A percentile compares a stretch with the other conserved stretches of the same genome.
These are phyloP conservation scores for Solidago caesia DNA, from an alignment of 129 eudicot genomes.

Conservation along the genomic window DNA sequence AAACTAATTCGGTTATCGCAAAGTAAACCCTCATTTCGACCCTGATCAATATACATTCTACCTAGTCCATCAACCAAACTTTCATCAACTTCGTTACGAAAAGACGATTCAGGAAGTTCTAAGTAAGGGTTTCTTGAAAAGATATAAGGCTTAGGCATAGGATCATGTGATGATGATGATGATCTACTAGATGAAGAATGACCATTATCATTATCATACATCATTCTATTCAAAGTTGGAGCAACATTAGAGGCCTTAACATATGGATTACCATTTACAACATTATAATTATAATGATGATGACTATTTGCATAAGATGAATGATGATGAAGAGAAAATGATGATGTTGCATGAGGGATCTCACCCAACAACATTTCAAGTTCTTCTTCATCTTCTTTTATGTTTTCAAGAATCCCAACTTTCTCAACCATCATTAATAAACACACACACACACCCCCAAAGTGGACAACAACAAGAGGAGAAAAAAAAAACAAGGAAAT, in stretches of 20 bases:
- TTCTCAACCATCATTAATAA: constrained; percentile 43
- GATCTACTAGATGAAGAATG: constrained; percentile 38
- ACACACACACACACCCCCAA: constrained; percentile 15
- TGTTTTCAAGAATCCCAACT: constrained; percentile 40
- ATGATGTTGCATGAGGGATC: constrained; percentile 79
- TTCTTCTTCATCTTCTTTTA: constrained; percentile 81
- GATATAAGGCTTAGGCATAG: constrained; percentile 31
- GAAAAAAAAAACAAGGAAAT: constrained; percentile 11
- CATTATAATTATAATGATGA: constrained; percentile 34
- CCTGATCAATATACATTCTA: constrained; percentile 44
- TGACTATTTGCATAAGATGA: constrained; percentile 25
- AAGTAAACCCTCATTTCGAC: constrained; percentile 32
- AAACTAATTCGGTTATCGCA: constrained; percentile 29
- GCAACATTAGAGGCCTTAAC: constrained; percentile 32
- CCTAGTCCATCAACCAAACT: constrained; percentile 43
- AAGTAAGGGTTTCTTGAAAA: constrained; percentile 31
- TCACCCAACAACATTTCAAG: constrained; percentile 75
- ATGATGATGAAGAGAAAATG: constrained; percentile 37
- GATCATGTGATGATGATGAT: constrained; percentile 46
- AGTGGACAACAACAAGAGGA: constrained; percentile 26
- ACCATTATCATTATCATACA: constrained; percentile 50
- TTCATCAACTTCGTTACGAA: constrained; percentile 27
- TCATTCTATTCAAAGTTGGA: constrained; percentile 28
- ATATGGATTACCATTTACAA: constrained; percentile 26
- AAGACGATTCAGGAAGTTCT: constrained; percentile 25